Base-by-base conservation (phyloP, 495 filamentous ascomycete species). In the Penicillium taxi region DNA sequence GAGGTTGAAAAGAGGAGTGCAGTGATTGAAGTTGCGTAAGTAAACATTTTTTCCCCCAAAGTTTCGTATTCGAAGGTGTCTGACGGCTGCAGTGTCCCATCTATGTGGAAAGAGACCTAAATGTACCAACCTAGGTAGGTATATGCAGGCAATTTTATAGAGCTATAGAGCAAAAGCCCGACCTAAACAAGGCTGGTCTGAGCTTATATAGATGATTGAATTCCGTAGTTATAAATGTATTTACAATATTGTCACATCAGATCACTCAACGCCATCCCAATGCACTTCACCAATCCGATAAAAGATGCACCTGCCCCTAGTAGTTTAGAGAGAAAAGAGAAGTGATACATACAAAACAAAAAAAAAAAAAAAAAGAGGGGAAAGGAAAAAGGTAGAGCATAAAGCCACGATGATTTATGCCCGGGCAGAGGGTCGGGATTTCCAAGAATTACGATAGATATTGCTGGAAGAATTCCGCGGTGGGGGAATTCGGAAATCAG, bases 371-470 rank as follows among this genome's bases (percentile, higher is more conserved):
- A n/a, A 32, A 19, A 18, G 14, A 15, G 9, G 33, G 29, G 17
- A 12, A 17, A 41, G 32, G 26, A 24, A 23, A 39, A 19, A 21
- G 7, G 24, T 16, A 35, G 12, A 24, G 37, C 20, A 35, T 15
- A 38, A 16, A 9, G 9, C n/a, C n/a, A n/a, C n/a, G 14, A 30
- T 28, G 6, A 16, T 8, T 24, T 48, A 66, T 17, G 56, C 59
- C 19, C 65, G 56, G 15, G 56, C 63, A 22, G 53, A 43, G 18
- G 61, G 49, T 25, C 61, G 51, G 15, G 59, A 45, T 47, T 64
- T 65, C 61, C 59, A 67, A 16, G 44, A 20, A 33, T 56, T 37
- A 6, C 58, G 58, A 16, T 55, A 53, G 8, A 64, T 32, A 9
- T 44, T 48, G 21, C 43, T 43, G 5, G 41, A 40, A 14, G 38